Base-by-base conservation (phyloP, 192 early-diverging fungal species). In the Chytriomyces confervae region DNA sequence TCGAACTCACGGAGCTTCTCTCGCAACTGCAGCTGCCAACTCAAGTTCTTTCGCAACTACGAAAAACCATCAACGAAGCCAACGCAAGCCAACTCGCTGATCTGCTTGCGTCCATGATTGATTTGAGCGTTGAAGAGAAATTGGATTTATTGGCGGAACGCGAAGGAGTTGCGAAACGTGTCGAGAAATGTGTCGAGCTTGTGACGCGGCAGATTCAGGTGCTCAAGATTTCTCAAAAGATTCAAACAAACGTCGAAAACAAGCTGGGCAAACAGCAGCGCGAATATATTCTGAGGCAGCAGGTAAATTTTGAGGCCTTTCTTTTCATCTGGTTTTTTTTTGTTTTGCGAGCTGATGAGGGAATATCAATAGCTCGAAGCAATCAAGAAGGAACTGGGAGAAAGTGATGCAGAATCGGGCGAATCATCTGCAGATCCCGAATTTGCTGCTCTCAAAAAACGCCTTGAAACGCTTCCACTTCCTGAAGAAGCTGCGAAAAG, bases 341-440 rank as follows among this genome's bases (percentile, higher is more conserved):
- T n/a, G n/a, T n/a, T n/a, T n/a, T n/a, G n/a, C n/a, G n/a, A n/a
- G n/a, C n/a, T n/a, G n/a, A n/a, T n/a, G n/a, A n/a, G n/a, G n/a
- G n/a, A n/a, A n/a, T n/a, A n/a, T n/a, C n/a, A n/a, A n/a, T n/a
- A n/a, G n/a, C n/a, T 95, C 60, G 88, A 90, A 36, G 94, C 92
- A 7, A 94, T 95, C 69, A 93, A 93, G 69, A 88, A 91, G 75
- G 94, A 95, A 75, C 81, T 94, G 11, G 93, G 92, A 5, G 92
- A 92, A 66, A 86, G 76, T 36, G 90, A 93, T 69, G 84, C 82
- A 87, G 86, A 88, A 18, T 86, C 91, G 53, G 86, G 82, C 8
- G 84, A 84, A 29, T 82, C 84, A 65, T 86, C n/a, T n/a, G 87
- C 90, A 8, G 84, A 89, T 50, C 80, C 89, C 27, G 94, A 95